These are phyloP conservation scores for Aspergillus fijiensis DNA, from an alignment of 2,329 filamentous ascomycete genomes.

Conservation along the genomic window DNA sequence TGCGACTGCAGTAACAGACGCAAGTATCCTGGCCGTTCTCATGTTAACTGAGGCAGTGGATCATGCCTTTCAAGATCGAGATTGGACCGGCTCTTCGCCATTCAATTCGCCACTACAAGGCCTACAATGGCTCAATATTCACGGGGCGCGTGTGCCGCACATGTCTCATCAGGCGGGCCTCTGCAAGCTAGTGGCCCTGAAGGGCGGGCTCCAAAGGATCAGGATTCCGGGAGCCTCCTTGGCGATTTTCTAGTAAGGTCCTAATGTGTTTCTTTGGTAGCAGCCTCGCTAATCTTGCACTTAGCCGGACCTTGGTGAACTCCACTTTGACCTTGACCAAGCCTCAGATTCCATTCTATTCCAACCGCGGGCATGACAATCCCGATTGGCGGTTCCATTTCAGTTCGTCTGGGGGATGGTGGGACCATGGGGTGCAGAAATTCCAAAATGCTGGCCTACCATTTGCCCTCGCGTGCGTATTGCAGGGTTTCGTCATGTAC, in stretches of 20 bases:
- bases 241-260: constrained; percentile 6
- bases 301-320: constrained; percentile 7
- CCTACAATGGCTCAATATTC: constrained; percentile 6
- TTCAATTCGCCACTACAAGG: constrained; percentile 2
- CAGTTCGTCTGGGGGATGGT: background rate
- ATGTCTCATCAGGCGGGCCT: constrained; percentile 4
- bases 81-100: background rate
- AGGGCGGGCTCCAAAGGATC: background rate
- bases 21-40: constrained; percentile 3
- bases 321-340: constrained; percentile 1
- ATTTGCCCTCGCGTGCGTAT: background rate
- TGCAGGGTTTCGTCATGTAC: background rate
- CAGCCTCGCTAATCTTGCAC: background rate
- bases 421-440: background rate
- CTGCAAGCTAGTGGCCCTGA: background rate
- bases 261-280: no score
- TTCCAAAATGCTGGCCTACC: background rate
- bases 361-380: no score
- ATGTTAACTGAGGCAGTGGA: constrained; percentile 2
- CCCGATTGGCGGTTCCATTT: background rate
- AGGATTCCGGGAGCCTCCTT: background rate
- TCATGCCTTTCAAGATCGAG: background rate
- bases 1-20: background rate
- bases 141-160: constrained; percentile 1
- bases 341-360: constrained; percentile 1